Evolutionary conservation across 2,329 filamentous ascomycete genomes (phyloP), one percentile per base, ranked within the genome.

Genomic region (Colletotrichum lini): DNA sequence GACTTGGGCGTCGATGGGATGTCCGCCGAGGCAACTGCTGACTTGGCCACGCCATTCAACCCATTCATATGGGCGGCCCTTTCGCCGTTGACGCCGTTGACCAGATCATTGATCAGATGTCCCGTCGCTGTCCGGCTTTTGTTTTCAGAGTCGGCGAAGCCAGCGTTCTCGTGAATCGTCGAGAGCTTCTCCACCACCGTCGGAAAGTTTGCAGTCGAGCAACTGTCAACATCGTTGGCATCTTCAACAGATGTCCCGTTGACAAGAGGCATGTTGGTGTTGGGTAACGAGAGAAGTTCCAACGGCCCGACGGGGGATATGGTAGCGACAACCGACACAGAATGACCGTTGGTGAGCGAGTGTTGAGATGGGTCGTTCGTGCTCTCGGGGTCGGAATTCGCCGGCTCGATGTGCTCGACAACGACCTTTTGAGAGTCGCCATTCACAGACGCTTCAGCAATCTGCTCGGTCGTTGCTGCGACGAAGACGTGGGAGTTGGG

Each of bases 241-340:
- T 21, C 12, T 8, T 63, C 45, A 21, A 9, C 21, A 30, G 42
- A 23, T 16, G 13, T 26, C 12, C 44, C 49, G 18, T 56, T 59
- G 42, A 47, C 18, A 5, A 57, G 4, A 16, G 56, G 10, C 1
- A n/a, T 35, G 23, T 54, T 21, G 1, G 88, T 89, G 74, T 91
- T 90, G 13, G 89, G 89, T 44, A 91, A 78, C 8, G 86, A 82
- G 8, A 91, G 78, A 9, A 90, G 80, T 71, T 86, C 81, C 62
- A 79, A 71, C 3, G 84, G 84, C 2, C 82, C 83, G 52, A 83
- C 81, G 1, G 84, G 84, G 1, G 81, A 47, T 0, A 47, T 23
- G 12, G 18, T 42, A 12, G 7, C 42, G 13, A 40, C 35, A 4
- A 13, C 3, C 15, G 23, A 16, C 35, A 15, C n/a, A 4, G 50